A percentile compares a stretch with the other conserved stretches of the same genome.
Evolutionary conservation across 2,329 filamentous ascomycete genomes (phyloP).

Genomic region (Colletotrichum scovillei): DNA sequence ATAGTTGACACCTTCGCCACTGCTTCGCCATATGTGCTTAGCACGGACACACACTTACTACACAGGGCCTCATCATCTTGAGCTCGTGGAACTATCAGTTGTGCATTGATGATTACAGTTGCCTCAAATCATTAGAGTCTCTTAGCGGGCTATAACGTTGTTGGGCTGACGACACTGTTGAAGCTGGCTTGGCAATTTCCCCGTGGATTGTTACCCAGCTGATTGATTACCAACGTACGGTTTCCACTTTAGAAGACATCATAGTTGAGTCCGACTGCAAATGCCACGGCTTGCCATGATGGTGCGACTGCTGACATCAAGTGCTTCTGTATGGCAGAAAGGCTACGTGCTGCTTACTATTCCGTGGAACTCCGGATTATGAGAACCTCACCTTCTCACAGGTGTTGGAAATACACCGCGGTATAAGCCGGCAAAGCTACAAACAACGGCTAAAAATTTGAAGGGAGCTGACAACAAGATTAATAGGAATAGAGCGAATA

Average conservation of each 20-base stretch:
- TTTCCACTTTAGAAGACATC: too few relatives aligned
- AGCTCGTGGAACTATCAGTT: too few relatives aligned
- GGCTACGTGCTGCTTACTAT: neutral
- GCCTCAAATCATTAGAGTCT: neutral
- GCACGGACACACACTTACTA: too few relatives aligned
- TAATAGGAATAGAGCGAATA: too few relatives aligned
- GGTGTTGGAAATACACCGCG: neutral
- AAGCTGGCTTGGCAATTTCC: neutral
- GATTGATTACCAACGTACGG: neutral
- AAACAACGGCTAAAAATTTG: too few relatives aligned
- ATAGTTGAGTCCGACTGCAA: neutral
- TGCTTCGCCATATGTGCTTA: too few relatives aligned
- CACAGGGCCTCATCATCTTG: too few relatives aligned
- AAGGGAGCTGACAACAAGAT: too few relatives aligned
- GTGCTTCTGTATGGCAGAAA: neutral
- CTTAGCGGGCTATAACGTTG: neutral
- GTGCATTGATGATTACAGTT: too few relatives aligned
- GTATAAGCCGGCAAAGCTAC: neutral
- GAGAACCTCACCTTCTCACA: neutral
- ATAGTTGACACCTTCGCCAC: too few relatives aligned
- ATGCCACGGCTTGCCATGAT: neutral
- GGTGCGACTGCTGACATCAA: neutral
- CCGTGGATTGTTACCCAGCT: neutral
- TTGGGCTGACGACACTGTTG: neutral
- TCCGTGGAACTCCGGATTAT: neutral